A percentile compares a stretch with the other conserved stretches of the same genome.
Evolutionary conservation across 305 asterid species (phyloP).

Genomic region (Andrographis paniculata): DNA sequence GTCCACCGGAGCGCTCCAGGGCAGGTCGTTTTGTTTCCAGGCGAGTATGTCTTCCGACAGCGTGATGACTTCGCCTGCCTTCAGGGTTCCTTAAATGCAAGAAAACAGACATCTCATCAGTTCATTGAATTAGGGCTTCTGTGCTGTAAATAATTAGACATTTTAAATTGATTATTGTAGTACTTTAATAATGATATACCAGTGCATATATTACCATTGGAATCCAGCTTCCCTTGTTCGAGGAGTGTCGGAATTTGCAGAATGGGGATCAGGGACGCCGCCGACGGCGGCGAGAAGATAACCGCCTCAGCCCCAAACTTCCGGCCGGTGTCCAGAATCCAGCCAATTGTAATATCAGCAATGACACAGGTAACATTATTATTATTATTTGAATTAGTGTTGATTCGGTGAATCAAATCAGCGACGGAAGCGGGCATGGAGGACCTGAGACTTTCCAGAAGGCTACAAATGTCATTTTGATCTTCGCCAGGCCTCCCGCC

Average conservation of each 20-base stretch:
- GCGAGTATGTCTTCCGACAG: slow-evolving; percentile 21
- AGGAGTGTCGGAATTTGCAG: slow-evolving; percentile 28
- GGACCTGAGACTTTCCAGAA: slow-evolving; percentile 15
- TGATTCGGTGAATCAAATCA: slow-evolving; percentile 26
- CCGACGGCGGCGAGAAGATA: slow-evolving; percentile 28
- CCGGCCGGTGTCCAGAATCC: slow-evolving; percentile 32
- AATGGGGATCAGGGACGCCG: slow-evolving; percentile 20
- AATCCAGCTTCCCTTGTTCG: slow-evolving; percentile 27
- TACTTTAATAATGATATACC: too few relatives aligned
- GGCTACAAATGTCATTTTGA: slow-evolving; percentile 11
- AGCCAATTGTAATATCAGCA: slow-evolving; percentile 34
- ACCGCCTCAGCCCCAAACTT: slow-evolving; percentile 26
- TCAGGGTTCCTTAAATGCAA: slow-evolving; percentile 18
- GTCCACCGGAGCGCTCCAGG: slow-evolving; percentile 25
- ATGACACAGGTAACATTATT: slow-evolving; percentile 30
- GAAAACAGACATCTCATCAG: too few relatives aligned
- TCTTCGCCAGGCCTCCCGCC: slow-evolving; percentile 20
- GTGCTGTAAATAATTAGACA: too few relatives aligned
- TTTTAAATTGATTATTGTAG: too few relatives aligned
- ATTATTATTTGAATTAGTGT: slow-evolving; percentile 6
- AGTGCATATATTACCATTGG: slow-evolving; percentile 16
- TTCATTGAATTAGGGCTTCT: too few relatives aligned
- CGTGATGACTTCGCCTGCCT: slow-evolving; percentile 22
- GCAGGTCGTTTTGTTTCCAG: slow-evolving; percentile 22
- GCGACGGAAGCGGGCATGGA: slow-evolving; percentile 27